Evolutionary conservation across 768 basidiomycete species (phyloP), one percentile per base, ranked within the genome.

Genomic region (Tylopilus cervinicoccineus): DNA sequence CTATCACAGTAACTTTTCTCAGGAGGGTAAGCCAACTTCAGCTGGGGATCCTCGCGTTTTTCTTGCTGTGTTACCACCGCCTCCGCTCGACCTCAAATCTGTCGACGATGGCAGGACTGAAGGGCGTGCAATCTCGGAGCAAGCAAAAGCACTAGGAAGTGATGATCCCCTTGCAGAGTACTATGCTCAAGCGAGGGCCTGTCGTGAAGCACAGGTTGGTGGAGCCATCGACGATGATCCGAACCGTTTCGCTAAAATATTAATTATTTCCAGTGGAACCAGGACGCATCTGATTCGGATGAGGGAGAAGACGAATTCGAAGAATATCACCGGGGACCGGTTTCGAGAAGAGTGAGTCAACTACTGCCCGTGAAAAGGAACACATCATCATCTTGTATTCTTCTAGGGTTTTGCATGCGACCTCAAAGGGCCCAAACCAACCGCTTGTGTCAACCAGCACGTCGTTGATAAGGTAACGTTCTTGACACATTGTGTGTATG

Each of bases 371-470:
- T 3, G 8, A 22, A 38, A 16, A 3, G 13, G 7, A 4, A 38
- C 2, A 4, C 32, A 10, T n/a, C n/a, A 6, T 22, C 36, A 7
- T 28, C 16, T 34, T 32, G 12, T 13, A 4, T 38, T 29, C 22
- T 19, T 26, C 17, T 20, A 88, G 84, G 80, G 79, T n/a, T 90
- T 79, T 66, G 68, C 79, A 13, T 86, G 84, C 59, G 86, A 90
- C 53, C 67, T 67, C 14, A 77, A 76, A 54, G 70, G 70, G 23
- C 58, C 50, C 1, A 64, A 60, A 38, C 38, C 59, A 48, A 56
- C 51, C 1, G 59, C 60, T 5, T 81, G 79, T 49, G 71, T 72
- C 4, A 92, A 92, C 59, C 83, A 89, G 61, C 78, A 84, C 56
- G 76, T 92, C 39, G 74, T 88, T 27, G 82, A 84, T 58, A 88